These are phyloP conservation scores for Mortierella antarctica DNA, from an alignment of 192 early-diverging fungal species.

Conservation along the genomic window DNA sequence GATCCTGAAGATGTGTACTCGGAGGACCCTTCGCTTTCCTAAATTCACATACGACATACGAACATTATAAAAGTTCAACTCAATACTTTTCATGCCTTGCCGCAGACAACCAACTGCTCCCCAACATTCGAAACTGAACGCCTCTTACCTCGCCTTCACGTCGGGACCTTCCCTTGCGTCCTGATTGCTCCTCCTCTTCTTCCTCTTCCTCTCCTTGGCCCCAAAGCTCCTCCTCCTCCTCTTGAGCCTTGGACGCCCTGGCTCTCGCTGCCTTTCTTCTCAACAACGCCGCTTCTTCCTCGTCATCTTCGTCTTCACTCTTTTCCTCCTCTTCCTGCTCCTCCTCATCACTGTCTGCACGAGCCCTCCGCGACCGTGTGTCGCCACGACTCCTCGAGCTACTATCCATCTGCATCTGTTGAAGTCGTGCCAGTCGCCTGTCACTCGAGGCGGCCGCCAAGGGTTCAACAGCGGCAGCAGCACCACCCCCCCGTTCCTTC, in stretches of 20 bases:
- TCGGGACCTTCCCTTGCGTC: conserved; percentile 30
- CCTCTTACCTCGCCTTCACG: conserved; percentile 45
- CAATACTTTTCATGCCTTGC: neutral
- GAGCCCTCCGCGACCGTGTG: conserved; percentile 26
- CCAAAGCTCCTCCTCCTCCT: conserved; percentile 56
- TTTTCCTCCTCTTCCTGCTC: conserved; percentile 28
- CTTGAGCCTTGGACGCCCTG: conserved; percentile 39
- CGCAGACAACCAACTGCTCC: neutral
- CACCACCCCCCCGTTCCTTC: neutral
- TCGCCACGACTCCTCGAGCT: conserved; percentile 29
- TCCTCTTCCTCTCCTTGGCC: conserved; percentile 60
- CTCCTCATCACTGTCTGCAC: conserved; percentile 19
- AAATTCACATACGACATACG: conserved; percentile 12
- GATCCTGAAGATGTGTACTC: conserved; percentile 79
- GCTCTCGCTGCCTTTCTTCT: conserved; percentile 40
- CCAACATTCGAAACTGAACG: neutral
- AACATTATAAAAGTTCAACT: conserved; percentile 11
- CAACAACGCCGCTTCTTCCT: conserved; percentile 56
- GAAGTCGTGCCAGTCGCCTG: conserved; percentile 59
- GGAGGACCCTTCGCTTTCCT: conserved; percentile 59
- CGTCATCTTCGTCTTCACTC: conserved; percentile 60
- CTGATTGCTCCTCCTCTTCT: conserved; percentile 48
- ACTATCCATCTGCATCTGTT: conserved; percentile 41
- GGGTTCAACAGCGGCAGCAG: neutral
- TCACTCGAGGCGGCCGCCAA: conserved; percentile 35